These are phyloP conservation scores for Fremontodendron californicum DNA, from an alignment of 345 rosid genomes.

Conservation along the genomic window DNA sequence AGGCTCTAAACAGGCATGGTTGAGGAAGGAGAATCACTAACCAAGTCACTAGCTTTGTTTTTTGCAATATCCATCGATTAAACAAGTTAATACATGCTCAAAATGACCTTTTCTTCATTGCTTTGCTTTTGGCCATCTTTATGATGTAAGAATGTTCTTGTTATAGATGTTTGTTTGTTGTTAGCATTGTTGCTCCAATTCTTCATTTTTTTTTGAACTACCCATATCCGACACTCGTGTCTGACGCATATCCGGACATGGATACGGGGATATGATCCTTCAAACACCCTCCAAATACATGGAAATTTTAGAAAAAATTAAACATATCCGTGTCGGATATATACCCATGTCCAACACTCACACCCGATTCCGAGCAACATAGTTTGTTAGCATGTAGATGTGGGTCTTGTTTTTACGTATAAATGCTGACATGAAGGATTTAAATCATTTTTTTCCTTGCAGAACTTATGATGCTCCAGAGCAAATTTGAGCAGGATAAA, in stretches of 20 bases:
- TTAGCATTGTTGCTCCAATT: no score
- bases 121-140: not conserved
- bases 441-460: constrained; percentile 22
- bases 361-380: no score
- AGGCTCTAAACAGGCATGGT: not conserved
- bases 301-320: no score
- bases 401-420: not conserved
- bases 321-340: no score
- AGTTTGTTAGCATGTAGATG: not conserved
- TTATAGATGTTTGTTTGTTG: not conserved
- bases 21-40: not conserved
- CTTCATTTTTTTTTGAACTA: no score
- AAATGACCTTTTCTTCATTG: not conserved
- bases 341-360: no score
- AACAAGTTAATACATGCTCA: not conserved
- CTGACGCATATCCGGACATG: no score
- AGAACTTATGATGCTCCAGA: constrained; percentile 77
- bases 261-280: no score
- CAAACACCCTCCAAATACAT: no score
- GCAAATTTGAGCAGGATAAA: constrained; percentile 87
- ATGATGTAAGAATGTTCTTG: not conserved
- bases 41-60: not conserved
- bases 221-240: no score
- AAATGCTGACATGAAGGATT: not conserved
- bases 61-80: not conserved